Conservation (phyloP, 257 asterid species). For the Galeopsis tetrahit region DNA sequence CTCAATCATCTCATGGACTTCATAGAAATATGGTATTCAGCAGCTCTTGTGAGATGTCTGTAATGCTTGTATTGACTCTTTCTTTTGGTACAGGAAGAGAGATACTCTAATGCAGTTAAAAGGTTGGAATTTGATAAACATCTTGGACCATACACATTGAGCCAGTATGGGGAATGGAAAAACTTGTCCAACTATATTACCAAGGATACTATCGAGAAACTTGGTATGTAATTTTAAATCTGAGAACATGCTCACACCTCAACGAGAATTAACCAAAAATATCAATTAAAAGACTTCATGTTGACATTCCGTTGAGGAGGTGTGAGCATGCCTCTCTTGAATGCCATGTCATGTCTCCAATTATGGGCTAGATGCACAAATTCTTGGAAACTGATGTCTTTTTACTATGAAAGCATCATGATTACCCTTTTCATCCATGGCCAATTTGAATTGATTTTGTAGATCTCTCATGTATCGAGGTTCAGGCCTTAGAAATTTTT, state of each 20-base stretch:
- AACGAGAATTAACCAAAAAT: neutral
- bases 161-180: conserved; percentile 77
- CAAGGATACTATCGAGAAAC: conserved; percentile 61
- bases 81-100: conserved; percentile 59
- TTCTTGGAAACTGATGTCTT: neutral
- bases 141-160: conserved; percentile 82
- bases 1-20: conserved; percentile 7
- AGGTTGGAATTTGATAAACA: conserved; percentile 83
- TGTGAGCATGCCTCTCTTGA: conserved; percentile 3
- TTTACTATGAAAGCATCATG: conserved; percentile 21
- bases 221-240: conserved; percentile 52
- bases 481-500: conserved; percentile 23
- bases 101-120: conserved; percentile 75
- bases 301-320: no score
- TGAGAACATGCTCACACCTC: neutral
- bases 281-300: neutral
- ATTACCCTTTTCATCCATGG: conserved; percentile 12
- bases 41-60: neutral
- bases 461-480: conserved; percentile 1
- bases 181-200: conserved; percentile 76
- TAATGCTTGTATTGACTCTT: conserved; percentile 17
- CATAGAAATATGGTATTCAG: neutral
- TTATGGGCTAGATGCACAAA: conserved; percentile 1
- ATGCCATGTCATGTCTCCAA: conserved; percentile 4
- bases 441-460: neutral